phyloP scores from a whole-genome alignment of 2,329 filamentous ascomycete genomes.

The Byssothecium circinans region DNA sequence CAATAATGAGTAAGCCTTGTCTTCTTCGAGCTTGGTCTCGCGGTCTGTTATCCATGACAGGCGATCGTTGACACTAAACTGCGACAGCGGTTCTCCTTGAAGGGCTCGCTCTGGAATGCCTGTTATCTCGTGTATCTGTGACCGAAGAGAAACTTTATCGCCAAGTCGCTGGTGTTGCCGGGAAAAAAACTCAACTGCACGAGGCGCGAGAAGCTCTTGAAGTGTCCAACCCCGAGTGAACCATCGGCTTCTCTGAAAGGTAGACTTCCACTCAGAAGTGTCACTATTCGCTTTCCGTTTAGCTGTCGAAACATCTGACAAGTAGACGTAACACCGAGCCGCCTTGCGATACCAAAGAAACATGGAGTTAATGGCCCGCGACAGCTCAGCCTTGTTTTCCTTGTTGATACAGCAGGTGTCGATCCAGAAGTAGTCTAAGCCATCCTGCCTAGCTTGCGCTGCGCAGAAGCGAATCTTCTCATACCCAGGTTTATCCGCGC shows the following conservation, averaged over 20 bases:
- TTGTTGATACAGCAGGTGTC: constrained; percentile 10
- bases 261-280: background rate
- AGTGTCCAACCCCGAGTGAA: constrained; percentile 4
- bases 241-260: constrained; percentile 2
- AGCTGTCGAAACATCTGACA: background rate
- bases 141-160: constrained; percentile 6
- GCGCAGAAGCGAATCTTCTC: too few relatives aligned
- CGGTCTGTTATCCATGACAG: too few relatives aligned
- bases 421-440: too few relatives aligned
- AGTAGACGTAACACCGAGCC: background rate
- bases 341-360: constrained; percentile 2
- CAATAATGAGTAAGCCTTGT: too few relatives aligned
- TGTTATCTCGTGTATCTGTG: constrained; percentile 8
- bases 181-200: constrained; percentile 15
- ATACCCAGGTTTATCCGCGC: too few relatives aligned
- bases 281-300: too few relatives aligned
- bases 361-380: constrained; percentile 2
- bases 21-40: too few relatives aligned
- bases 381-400: constrained; percentile 1
- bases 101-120: constrained; percentile 3
- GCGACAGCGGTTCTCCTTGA: too few relatives aligned
- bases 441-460: too few relatives aligned
- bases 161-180: constrained; percentile 7
- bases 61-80: too few relatives aligned
- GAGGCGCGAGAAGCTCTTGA: constrained; percentile 14